Base-by-base conservation (phyloP, 108 stramenopile species). In the Cyclotella choctawhatcheeana region DNA sequence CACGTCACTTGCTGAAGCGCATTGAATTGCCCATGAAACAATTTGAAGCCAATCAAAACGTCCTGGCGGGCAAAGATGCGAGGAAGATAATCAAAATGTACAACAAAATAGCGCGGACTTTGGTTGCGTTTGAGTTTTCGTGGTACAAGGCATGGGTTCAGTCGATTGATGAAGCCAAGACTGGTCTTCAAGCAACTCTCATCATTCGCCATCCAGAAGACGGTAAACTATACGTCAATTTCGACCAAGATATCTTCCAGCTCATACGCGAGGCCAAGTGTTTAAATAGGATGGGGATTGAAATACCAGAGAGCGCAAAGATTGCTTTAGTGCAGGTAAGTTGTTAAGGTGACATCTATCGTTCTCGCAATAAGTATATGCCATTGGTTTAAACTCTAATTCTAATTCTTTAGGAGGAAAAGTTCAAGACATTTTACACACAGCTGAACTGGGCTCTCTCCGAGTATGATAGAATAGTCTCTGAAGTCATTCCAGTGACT, bases 61-160 rank as follows among this genome's bases (percentile, higher is more conserved):
- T 96, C 5, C 77, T 96, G 35, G 91, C 88, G 18, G 90, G 88
- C 20, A 91, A 90, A 76, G 94, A 94, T 52, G 94, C 93, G 18
- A 91, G 86, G 71, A 74, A 88, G 20, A 93, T 97, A 29, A 91
- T 97, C 84, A 93, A 93, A 81, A 88, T 88, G 68, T 97, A 97
- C 88, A 97, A 97, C 85, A 94, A 93, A 76, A 84, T 97, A 20
- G 96, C 96, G 31, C 77, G 90, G 13, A 93, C 94, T 22, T 82
- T 97, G 29, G 93, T 97, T 17, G 88, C 88, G 20, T 97, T 94
- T 64, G 96, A 97, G 76, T 94, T 93, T 67, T 88, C 90, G 10
- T 97, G 94, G 96, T 91, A 92, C 58, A 93, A 97, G 82, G 94
- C 96, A 43, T 97, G 96, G 96, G 84, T 88, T 7, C 88, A 91